Conservation (phyloP, 495 filamentous ascomycete genomes). For the Bryoglossum gracile region DNA sequence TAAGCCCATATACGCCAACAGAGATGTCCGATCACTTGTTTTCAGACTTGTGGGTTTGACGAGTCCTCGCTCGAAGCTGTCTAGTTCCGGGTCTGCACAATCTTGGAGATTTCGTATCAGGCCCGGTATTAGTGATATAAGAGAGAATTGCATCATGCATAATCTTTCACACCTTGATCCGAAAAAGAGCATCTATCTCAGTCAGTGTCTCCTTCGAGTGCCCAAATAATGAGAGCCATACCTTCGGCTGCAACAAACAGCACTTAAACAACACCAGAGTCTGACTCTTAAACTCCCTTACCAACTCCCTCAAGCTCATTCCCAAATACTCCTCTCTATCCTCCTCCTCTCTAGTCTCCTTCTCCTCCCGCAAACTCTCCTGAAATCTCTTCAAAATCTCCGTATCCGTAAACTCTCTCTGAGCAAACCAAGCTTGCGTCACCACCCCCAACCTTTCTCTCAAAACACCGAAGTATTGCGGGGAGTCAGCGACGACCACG, state of each 20-base stretch:
- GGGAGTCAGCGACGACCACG: conserved; percentile 90
- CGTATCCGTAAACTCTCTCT: conserved; percentile 63
- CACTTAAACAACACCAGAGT: conserved; percentile 92
- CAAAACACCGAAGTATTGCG: conserved; percentile 69
- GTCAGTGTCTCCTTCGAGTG: conserved; percentile 6
- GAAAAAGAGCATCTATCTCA: conserved; percentile 89
- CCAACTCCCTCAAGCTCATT: conserved; percentile 83
- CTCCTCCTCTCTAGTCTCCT: conserved; percentile 56
- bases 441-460: conserved; percentile 82
- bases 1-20: conserved; percentile 89
- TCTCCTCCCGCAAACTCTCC: conserved; percentile 67
- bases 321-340: conserved; percentile 84
- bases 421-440: conserved; percentile 92
- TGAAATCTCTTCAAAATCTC: conserved; percentile 70
- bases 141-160: conserved; percentile 97
- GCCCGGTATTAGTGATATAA: conserved; percentile 89
- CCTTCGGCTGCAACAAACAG: conserved; percentile 89
- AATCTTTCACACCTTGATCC: conserved; percentile 87
- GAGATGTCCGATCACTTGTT: conserved; percentile 84
- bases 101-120: conserved; percentile 81
- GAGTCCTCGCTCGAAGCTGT: conserved; percentile 70
- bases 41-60: conserved; percentile 75
- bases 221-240: conserved; percentile 28
- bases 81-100: conserved; percentile 83
- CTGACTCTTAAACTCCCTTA: conserved; percentile 89